Percentiles rank a stretch among this genome's conserved stretches.
phyloP scores from a whole-genome alignment of 1,139 yeast species.

The Saccharomyces pastorianus region DNA sequence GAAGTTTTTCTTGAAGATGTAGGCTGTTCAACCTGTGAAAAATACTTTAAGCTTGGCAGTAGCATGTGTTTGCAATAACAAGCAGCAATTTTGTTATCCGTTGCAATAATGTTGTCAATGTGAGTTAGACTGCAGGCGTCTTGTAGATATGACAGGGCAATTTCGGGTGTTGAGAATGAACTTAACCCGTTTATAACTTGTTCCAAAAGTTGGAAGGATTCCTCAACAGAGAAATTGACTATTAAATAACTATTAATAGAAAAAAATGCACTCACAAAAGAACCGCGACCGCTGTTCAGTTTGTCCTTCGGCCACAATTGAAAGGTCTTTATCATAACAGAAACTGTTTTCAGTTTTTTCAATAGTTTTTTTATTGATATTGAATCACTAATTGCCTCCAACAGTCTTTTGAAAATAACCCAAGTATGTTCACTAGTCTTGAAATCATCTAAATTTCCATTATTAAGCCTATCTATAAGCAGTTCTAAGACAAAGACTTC shows the following conservation, averaged over 20 bases:
- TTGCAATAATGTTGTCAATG: slow-evolving; percentile 10
- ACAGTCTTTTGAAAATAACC: slow-evolving; percentile 39
- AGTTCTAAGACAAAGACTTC: slow-evolving; percentile 57
- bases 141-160: neutral
- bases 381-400: slow-evolving; percentile 31
- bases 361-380: slow-evolving; percentile 30
- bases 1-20: neutral
- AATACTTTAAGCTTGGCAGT: slow-evolving; percentile 19
- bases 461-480: slow-evolving; percentile 57
- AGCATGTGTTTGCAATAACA: slow-evolving; percentile 18
- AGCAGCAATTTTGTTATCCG: slow-evolving; percentile 14
- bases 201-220: slow-evolving; percentile 17
- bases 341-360: slow-evolving; percentile 36
- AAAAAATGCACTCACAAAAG: neutral
- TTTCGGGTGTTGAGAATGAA: neutral
- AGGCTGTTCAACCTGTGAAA: slow-evolving; percentile 6
- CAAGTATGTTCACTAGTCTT: slow-evolving; percentile 40
- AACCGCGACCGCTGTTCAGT: neutral
- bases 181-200: neutral
- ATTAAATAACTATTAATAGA: neutral
- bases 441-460: slow-evolving; percentile 37
- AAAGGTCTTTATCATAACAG: slow-evolving; percentile 14
- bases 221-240: slow-evolving; percentile 17
- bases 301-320: slow-evolving; percentile 4
- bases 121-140: neutral